Conservation (phyloP, 192 early-diverging fungal genomes). For the Powellomyces hirtus region DNA sequence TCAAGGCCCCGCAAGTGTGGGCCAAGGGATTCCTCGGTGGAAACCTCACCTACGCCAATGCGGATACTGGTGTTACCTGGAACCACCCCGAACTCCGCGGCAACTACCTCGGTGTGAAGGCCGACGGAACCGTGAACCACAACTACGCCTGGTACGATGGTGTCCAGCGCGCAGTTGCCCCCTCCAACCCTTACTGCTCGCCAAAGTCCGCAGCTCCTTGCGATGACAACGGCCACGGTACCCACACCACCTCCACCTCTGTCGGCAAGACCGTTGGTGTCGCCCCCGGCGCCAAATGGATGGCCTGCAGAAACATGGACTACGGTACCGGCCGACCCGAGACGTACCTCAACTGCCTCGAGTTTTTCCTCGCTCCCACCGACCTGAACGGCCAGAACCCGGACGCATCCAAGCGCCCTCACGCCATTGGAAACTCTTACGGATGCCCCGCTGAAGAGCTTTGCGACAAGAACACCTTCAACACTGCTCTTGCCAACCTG, state of each 20-base stretch:
- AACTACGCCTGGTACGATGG: slow-evolving; percentile 19
- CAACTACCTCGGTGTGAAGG: slow-evolving; percentile 1
- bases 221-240: slow-evolving; percentile 45
- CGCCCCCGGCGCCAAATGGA: slow-evolving; percentile 58
- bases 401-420: slow-evolving; percentile 52
- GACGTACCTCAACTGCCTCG: slow-evolving; percentile 15
- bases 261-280: slow-evolving; percentile 58
- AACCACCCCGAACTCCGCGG: slow-evolving; percentile 1
- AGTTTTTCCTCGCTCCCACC: slow-evolving; percentile 18
- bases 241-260: slow-evolving; percentile 38
- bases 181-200: slow-evolving; percentile 11
- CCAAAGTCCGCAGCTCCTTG: background rate
- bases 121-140: background rate
- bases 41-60: background rate
- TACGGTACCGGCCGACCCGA: slow-evolving; percentile 16
- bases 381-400: slow-evolving; percentile 21
- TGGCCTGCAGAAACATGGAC: slow-evolving; percentile 45
- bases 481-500: slow-evolving; percentile 2
- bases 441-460: slow-evolving; percentile 8
- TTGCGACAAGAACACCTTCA: slow-evolving; percentile 12
- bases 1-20: slow-evolving; percentile 1
- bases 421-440: slow-evolving; percentile 9
- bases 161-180: slow-evolving; percentile 7
- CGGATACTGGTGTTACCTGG: slow-evolving; percentile 5
- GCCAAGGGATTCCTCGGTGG: slow-evolving; percentile 2